A percentile compares a stretch with the other conserved stretches of the same genome.
Evolutionary conservation across 208 protist genomes (phyloP).

Genomic region (Trypanosoma lewisi): DNA sequence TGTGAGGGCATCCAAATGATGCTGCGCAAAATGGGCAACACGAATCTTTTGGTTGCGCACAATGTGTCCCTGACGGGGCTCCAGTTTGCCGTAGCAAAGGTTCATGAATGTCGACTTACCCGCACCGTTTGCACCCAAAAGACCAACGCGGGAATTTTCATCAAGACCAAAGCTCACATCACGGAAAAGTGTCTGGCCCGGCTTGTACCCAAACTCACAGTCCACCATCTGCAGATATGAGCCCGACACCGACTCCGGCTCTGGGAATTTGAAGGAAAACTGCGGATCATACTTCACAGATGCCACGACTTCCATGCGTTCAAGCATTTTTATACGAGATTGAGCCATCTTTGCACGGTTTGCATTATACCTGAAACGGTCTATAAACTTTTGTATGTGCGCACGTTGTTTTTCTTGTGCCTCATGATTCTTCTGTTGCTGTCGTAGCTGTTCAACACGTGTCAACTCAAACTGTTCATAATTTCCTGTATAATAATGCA

Average conservation of each 20-base stretch:
- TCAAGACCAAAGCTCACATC: slow-evolving; percentile 92
- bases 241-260: slow-evolving; percentile 74
- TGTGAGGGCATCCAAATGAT: slow-evolving; percentile 92
- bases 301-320: slow-evolving; percentile 87
- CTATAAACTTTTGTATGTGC: slow-evolving; percentile 95
- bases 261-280: slow-evolving; percentile 91
- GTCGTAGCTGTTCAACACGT: slow-evolving; percentile 81
- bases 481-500: slow-evolving; percentile 93
- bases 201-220: slow-evolving; percentile 93
- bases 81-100: slow-evolving; percentile 76
- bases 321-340: slow-evolving; percentile 93
- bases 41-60: slow-evolving; percentile 87
- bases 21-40: slow-evolving; percentile 92
- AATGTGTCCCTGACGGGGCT: slow-evolving; percentile 78
- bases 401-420: slow-evolving; percentile 88
- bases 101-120: slow-evolving; percentile 97
- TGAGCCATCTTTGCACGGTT: slow-evolving; percentile 92
- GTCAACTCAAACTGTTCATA: slow-evolving; percentile 94
- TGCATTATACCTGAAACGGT: slow-evolving; percentile 91
- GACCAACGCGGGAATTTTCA: slow-evolving; percentile 84
- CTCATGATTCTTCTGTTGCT: slow-evolving; percentile 88
- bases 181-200: slow-evolving; percentile 79
- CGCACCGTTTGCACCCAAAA: slow-evolving; percentile 90
- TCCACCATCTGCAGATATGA: slow-evolving; percentile 87
- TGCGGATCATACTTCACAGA: slow-evolving; percentile 86